phyloP scores from a whole-genome alignment of 164 flowering plant species.

The Macadamia tetraphylla region DNA sequence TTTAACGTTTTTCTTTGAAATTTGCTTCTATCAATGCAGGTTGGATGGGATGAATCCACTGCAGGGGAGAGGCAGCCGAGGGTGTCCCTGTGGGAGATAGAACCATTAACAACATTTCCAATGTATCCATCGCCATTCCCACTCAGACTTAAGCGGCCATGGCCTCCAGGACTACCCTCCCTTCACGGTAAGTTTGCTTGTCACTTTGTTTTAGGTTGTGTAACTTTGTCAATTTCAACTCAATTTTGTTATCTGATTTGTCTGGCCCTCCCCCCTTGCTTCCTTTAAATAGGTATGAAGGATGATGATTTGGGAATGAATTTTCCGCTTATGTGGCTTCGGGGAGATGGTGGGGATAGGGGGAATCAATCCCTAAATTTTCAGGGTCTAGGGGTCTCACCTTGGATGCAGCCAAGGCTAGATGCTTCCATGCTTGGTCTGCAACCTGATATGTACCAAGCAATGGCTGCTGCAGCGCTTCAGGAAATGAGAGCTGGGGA shows the following conservation, averaged over 20 bases:
- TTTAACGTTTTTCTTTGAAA: not conserved
- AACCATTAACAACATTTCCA: conserved; percentile 92
- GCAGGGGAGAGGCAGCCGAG: conserved; percentile 99
- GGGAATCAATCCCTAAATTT: conserved; percentile 72
- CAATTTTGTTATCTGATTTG: not conserved
- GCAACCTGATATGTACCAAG: conserved; percentile 77
- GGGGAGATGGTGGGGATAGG: conserved; percentile 55
- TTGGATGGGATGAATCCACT: conserved; percentile 99
- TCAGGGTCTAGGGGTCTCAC: conserved; percentile 66
- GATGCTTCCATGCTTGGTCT: conserved; percentile 74
- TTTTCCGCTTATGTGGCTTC: conserved; percentile 82
- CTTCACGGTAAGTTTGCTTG: conserved; percentile 43
- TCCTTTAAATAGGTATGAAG: conserved; percentile 43
- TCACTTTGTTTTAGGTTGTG: not conserved
- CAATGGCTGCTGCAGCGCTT: conserved; percentile 84
- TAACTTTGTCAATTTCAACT: not conserved
- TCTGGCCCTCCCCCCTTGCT: not conserved
- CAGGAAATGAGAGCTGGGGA: conserved; percentile 72
- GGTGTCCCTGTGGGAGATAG: conserved; percentile 98
- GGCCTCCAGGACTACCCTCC: conserved; percentile 82
- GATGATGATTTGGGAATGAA: conserved; percentile 72
- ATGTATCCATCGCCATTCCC: conserved; percentile 96
- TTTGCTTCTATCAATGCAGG: conserved; percentile 37
- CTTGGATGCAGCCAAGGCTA: conserved; percentile 87
- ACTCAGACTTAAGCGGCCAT: conserved; percentile 87